Base-by-base conservation (phyloP, 1,284 basidiomycete species). In the Cryptococcus hybrid region DNA sequence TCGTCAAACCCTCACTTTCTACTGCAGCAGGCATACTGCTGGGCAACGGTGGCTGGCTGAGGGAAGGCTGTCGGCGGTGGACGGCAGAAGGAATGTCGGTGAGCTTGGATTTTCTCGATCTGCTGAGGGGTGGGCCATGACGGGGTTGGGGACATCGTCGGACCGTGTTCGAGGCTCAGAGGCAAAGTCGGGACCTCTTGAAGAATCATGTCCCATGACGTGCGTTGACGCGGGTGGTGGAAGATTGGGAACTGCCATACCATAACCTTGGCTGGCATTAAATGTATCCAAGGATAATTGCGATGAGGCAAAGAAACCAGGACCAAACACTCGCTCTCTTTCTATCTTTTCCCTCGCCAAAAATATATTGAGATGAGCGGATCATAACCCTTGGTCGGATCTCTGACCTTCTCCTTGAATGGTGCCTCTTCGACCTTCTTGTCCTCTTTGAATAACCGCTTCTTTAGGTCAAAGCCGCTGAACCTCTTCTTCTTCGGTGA, bases 321-420 rank as follows among this genome's bases (percentile, higher is more conserved):
- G 87, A 0, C 95, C 95, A 76, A 93, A 98, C 3, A 98, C 88
- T 57, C 84, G 84, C 69, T 98, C 94, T 52, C 95, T 83, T 70
- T 98, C 93, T 74, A 94, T 84, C 82, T 97, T 97, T 80, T 99
- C 95, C 55, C 89, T 82, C 1, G 95, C 91, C 15, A 99, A 85
- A 80, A 98, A 75, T 99, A 99, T 78, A 99, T 96, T 30, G 92
- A 94, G 55, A 99, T 84, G 38, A 99, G 83, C 0, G 93, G 94
- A 75, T 98, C 92, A 79, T 91, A 99, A 3, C 92, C 94, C 54
- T 86, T 83, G 4, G 92, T 95, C 6, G 96, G 95, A 71, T 99
- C 94, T 9, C 82, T 67, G 1, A 76, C 75, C 63, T 78, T 73
- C 39, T 76, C 62, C 51, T 61, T 52, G 1, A 50, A 44, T 3